Conservation (phyloP, 228 moss, liverwort and hornwort genomes). For the Sphagnum magellanicum region DNA sequence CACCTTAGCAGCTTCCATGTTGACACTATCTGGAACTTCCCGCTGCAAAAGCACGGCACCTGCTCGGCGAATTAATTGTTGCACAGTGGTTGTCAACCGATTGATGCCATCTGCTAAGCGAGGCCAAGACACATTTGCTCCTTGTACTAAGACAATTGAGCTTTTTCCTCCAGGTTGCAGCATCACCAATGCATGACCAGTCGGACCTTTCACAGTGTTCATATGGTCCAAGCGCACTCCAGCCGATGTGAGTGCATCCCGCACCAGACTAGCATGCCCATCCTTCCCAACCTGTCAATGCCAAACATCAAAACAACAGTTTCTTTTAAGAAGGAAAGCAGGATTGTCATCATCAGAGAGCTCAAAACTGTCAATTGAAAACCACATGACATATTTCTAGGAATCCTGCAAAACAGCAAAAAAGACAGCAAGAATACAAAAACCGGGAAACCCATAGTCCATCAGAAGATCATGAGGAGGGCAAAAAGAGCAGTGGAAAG, state of each 20-base stretch:
- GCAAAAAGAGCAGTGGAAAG: too few species aligned
- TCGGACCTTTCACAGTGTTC: slow-evolving; percentile 61
- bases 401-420: too few species aligned
- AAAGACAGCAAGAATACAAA: too few species aligned
- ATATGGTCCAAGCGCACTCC: slow-evolving; percentile 76
- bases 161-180: slow-evolving; percentile 85
- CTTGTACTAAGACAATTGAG: slow-evolving; percentile 86
- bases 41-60: slow-evolving; percentile 88
- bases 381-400: too few species aligned
- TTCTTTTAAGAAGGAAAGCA: too few species aligned
- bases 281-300: slow-evolving; percentile 74
- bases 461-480: too few species aligned
- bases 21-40: slow-evolving; percentile 85
- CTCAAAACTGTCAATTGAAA: too few species aligned
- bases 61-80: slow-evolving; percentile 67
- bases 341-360: too few species aligned
- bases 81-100: slow-evolving; percentile 47
- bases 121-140: slow-evolving; percentile 83
- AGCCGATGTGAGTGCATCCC: slow-evolving; percentile 66
- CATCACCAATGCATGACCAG: slow-evolving; percentile 93
- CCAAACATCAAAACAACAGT: too few species aligned
- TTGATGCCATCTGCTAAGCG: slow-evolving; percentile 60
- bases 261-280: slow-evolving; percentile 61
- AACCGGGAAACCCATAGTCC: too few species aligned
- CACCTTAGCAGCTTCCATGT: slow-evolving; percentile 86